Evolutionary conservation across 257 asterid species (phyloP), one percentile per base, ranked within the genome.

Genomic region (Osmanthus fragrans): DNA sequence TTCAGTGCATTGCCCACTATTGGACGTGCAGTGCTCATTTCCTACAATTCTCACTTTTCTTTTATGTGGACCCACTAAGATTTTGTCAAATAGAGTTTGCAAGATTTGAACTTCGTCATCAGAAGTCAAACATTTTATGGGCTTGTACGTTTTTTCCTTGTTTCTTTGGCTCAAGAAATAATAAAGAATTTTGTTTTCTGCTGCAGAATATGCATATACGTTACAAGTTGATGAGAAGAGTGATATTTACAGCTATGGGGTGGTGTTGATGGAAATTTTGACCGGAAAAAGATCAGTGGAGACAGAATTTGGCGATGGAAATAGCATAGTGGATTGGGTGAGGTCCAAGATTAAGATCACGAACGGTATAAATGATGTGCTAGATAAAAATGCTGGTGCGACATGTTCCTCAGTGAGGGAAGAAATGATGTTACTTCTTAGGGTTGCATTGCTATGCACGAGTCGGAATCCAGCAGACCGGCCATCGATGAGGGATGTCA

Each of bases 331-430:
- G 87, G 92, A 33, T 89, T 36, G 79, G 91, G 2, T 49, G 51
- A 25, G 32, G 89, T 87, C 83, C 82, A 77, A 72, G 85, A 85
- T 65, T 72, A 87, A 42, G 93, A 89, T 60, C 5, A 60, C 85
- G 70, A 76, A 81, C 39, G 92, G 88, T 4, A 19, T 88, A 13
- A 69, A 45, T 7, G 90, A 91, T 0, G 87, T 93, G 54, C 75
- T 95, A 12, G 99, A 95, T 73, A 88, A 85, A 60, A 89, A 89
- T 64, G 92, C 87, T 0, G 97, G 98, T 3, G 88, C 94, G 0
- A 84, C 97, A 1, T 92, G 95, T 75, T 86, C 65, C 76, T 80
- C 13, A 74, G 64, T 18, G 76, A 83, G 29, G 88, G 92, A 89
- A 82, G 92, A 89, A 79, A 89, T 89, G 91, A 80, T 87, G 32